A percentile compares a stretch with the other conserved stretches of the same genome.
Evolutionary conservation across 192 early-diverging fungal genomes (phyloP).

Genomic region (Mortierella alpina): DNA sequence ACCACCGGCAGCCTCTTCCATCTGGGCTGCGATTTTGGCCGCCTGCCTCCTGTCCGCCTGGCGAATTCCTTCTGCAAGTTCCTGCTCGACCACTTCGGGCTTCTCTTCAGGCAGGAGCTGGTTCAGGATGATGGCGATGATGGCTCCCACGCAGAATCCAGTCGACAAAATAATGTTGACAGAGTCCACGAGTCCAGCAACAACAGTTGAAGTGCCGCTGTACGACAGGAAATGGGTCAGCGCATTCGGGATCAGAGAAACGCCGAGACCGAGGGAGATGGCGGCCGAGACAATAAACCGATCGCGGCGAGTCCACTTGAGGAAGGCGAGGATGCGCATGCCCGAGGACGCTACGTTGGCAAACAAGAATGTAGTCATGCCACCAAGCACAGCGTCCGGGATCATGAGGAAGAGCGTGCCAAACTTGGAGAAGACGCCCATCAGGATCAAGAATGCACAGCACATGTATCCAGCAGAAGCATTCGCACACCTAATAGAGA

Average conservation of each 20-base stretch:
- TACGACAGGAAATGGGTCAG: slow-evolving; percentile 43
- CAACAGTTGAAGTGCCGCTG: slow-evolving; percentile 26
- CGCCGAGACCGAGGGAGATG: slow-evolving; percentile 61
- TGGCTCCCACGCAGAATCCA: slow-evolving; percentile 56
- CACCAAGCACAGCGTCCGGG: slow-evolving; percentile 61
- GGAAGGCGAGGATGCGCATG: slow-evolving; percentile 65
- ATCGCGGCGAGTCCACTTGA: slow-evolving; percentile 64
- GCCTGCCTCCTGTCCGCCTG: slow-evolving; percentile 37
- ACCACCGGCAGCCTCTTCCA: slow-evolving; percentile 43
- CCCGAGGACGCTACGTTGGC: slow-evolving; percentile 63
- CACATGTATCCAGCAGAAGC: slow-evolving; percentile 62
- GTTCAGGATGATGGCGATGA: slow-evolving; percentile 57
- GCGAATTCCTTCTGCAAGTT: slow-evolving; percentile 18
- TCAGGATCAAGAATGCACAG: slow-evolving; percentile 60
- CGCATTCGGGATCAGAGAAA: slow-evolving; percentile 53
- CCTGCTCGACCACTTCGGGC: slow-evolving; percentile 24
- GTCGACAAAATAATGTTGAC: slow-evolving; percentile 56
- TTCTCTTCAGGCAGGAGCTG: slow-evolving; percentile 52
- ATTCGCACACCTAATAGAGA: slow-evolving; percentile 51
- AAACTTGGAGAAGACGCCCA: slow-evolving; percentile 65
- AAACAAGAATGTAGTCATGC: slow-evolving; percentile 67
- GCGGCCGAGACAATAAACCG: slow-evolving; percentile 61
- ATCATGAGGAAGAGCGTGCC: slow-evolving; percentile 60
- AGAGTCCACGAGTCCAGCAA: slow-evolving; percentile 55
- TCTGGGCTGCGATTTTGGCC: slow-evolving; percentile 46